These are phyloP conservation scores for Vaccinium vitisidaea DNA, from an alignment of 148 eudicot species.

Conservation along the genomic window DNA sequence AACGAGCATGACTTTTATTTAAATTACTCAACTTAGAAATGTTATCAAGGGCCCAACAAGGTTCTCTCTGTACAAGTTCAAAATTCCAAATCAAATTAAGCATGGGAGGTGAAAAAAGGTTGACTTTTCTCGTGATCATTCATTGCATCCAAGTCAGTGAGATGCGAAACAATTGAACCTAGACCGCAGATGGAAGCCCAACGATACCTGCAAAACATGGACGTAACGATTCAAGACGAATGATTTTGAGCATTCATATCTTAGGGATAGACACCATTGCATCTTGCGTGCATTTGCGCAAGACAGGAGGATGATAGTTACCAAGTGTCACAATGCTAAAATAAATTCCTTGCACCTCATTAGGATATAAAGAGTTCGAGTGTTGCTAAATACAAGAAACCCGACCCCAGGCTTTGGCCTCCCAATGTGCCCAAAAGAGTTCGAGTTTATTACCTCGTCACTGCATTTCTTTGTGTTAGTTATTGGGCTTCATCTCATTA, in stretches of 20 bases:
- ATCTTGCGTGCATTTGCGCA: neutral
- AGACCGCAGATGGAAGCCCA: slow-evolving; percentile 65
- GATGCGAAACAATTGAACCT: slow-evolving; percentile 11
- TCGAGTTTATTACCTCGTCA: slow-evolving; percentile 62
- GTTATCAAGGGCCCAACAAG: neutral
- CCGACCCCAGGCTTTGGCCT: neutral
- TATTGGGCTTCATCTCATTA: slow-evolving; percentile 44
- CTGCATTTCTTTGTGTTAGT: slow-evolving; percentile 75
- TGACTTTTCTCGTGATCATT: neutral
- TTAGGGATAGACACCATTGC: too few relatives aligned
- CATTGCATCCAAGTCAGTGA: neutral
- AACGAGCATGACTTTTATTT: too few relatives aligned
- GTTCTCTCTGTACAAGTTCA: neutral
- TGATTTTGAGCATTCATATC: neutral
- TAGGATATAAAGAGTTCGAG: too few relatives aligned
- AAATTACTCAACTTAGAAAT: too few relatives aligned
- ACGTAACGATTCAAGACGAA: neutral
- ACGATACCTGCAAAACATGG: slow-evolving; percentile 57
- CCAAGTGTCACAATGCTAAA: too few relatives aligned
- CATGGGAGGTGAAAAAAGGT: neutral
- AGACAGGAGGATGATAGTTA: too few relatives aligned
- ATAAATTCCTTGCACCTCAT: too few relatives aligned
- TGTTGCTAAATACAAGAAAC: too few relatives aligned
- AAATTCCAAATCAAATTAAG: neutral
- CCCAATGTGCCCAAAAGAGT: neutral